Evolutionary conservation across 2,329 filamentous ascomycete genomes (phyloP).

Genomic region (Aspergillus uvarum): DNA sequence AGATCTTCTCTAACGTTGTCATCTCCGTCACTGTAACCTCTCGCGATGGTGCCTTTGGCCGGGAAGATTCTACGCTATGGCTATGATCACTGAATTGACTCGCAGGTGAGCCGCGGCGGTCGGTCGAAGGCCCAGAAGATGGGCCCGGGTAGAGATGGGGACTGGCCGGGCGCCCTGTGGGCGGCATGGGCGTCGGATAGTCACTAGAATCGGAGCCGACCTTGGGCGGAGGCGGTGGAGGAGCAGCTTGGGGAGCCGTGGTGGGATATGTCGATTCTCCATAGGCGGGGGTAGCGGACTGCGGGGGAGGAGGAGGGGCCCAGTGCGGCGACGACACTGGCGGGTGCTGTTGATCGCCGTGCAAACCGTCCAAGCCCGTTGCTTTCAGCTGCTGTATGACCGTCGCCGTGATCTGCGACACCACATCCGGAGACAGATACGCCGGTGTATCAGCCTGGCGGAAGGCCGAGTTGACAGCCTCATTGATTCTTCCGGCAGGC

Average conservation of each 20-base stretch:
- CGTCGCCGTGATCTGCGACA: constrained; percentile 60
- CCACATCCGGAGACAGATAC: constrained; percentile 59
- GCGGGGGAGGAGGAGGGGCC: constrained; percentile 10
- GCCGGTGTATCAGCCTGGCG: constrained; percentile 50
- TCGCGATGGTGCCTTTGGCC: constrained; percentile 41
- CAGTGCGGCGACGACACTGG: constrained; percentile 26
- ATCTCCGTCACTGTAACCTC: constrained; percentile 48
- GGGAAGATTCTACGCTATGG: constrained; percentile 27
- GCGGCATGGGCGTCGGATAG: constrained; percentile 23
- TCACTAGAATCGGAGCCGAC: constrained; percentile 7
- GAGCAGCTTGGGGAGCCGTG: constrained; percentile 18
- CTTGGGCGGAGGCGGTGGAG: constrained; percentile 18
- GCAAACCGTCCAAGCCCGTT: constrained; percentile 39
- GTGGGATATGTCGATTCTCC: constrained; percentile 23
- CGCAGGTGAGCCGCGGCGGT: constrained; percentile 36
- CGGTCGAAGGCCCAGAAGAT: constrained; percentile 22
- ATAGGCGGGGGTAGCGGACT: constrained; percentile 14
- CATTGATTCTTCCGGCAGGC: constrained; percentile 48
- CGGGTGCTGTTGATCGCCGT: constrained; percentile 23
- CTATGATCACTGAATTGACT: constrained; percentile 37
- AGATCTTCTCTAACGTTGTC: constrained; percentile 68
- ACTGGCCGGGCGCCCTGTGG: constrained; percentile 23
- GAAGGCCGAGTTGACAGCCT: constrained; percentile 59
- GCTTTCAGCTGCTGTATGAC: constrained; percentile 60
- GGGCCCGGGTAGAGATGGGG: constrained; percentile 22